phyloP scores from a whole-genome alignment of 2,329 filamentous ascomycete genomes.

The Orbilia oligospora region DNA sequence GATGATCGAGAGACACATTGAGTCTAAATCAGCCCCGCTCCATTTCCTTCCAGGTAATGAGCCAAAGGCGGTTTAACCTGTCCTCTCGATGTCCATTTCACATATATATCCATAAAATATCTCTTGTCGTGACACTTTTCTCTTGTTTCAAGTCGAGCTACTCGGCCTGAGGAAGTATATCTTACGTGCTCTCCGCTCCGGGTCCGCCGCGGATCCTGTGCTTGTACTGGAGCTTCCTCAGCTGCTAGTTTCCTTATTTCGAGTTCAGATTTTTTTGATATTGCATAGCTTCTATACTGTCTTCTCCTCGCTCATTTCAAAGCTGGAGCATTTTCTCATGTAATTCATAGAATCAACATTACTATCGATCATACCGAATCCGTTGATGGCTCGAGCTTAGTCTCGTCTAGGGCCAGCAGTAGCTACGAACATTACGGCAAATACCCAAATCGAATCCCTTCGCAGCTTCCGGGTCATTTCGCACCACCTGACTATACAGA shows the following conservation, averaged over 20 bases:
- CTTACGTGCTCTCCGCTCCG: constrained; percentile 4
- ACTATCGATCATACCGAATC: constrained; percentile 65
- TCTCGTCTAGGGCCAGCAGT: constrained; percentile 63
- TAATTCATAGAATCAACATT: constrained; percentile 64
- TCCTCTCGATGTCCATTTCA: constrained; percentile 28
- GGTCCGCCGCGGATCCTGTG: constrained; percentile 18
- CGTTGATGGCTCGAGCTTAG: constrained; percentile 64
- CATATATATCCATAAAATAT: constrained; percentile 19
- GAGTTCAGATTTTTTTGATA: constrained; percentile 17
- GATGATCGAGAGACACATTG: constrained; percentile 58
- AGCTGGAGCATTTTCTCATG: constrained; percentile 58
- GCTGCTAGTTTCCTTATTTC: constrained; percentile 2
- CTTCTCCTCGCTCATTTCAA: constrained; percentile 44
- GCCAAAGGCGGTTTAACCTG: constrained; percentile 36
- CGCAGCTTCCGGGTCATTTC: constrained; percentile 58
- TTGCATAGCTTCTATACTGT: constrained; percentile 15
- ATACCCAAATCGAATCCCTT: constrained; percentile 47
- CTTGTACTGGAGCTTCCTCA: constrained; percentile 9
- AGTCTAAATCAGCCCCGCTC: constrained; percentile 59
- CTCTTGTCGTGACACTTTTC: constrained; percentile 37
- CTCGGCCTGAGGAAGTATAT: constrained; percentile 18
- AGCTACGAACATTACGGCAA: constrained; percentile 63
- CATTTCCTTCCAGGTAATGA: constrained; percentile 41
- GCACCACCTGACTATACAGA: constrained; percentile 61
- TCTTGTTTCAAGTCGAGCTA: constrained; percentile 31